Conservation (phyloP, 225 moss, liverwort and hornwort genomes). For the Thuidium tamariscinum region DNA sequence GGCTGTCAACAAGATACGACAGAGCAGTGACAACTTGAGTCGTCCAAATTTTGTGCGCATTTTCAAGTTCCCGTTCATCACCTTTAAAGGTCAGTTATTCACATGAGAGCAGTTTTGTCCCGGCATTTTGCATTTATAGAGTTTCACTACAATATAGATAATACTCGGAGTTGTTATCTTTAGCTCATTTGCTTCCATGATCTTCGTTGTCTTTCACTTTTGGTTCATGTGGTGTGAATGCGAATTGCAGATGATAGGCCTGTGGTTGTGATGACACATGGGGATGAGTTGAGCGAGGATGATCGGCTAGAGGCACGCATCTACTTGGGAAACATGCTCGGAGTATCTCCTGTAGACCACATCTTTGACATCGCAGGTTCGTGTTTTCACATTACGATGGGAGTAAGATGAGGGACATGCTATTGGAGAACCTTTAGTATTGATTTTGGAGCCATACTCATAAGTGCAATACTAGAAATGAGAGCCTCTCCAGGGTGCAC, state of each 20-base stretch:
- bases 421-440: background rate
- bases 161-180: background rate
- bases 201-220: background rate
- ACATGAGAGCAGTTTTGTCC: background rate
- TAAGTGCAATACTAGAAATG: background rate
- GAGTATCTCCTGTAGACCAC: slow-evolving; percentile 49
- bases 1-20: slow-evolving; percentile 28
- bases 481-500: background rate
- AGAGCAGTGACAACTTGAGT: slow-evolving; percentile 13
- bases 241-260: slow-evolving; percentile 58
- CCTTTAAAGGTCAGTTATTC: slow-evolving; percentile 38
- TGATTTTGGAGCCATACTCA: background rate
- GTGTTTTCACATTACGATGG: background rate
- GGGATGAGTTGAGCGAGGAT: slow-evolving; percentile 36
- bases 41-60: slow-evolving; percentile 34
- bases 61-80: slow-evolving; percentile 52
- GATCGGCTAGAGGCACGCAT: slow-evolving; percentile 33
- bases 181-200: background rate
- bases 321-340: slow-evolving; percentile 45
- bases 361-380: slow-evolving; percentile 65
- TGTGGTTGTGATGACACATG: slow-evolving; percentile 65
- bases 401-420: background rate
- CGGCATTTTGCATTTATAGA: background rate
- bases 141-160: background rate
- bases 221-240: background rate